A percentile compares a stretch with the other conserved stretches of the same genome.
Conservation (phyloP, 2,329 filamentous ascomycete species). For the Reticulascus tulasneorum region DNA sequence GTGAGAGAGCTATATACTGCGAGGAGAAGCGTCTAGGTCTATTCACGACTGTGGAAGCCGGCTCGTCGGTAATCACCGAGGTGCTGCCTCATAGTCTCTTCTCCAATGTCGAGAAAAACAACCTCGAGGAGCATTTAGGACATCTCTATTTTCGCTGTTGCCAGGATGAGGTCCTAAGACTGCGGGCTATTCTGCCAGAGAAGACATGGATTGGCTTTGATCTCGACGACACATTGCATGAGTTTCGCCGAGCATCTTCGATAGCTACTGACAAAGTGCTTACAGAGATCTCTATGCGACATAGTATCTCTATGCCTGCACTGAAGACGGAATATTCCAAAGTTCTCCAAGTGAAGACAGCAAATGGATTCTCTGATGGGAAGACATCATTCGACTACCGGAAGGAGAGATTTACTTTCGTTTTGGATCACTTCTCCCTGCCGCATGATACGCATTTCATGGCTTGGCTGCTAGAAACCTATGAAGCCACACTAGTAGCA, state of each 20-base stretch:
- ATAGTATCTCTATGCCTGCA: conserved; percentile 7
- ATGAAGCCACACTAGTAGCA: conserved; percentile 23
- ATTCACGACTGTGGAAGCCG: too few relatives aligned
- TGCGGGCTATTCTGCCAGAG: conserved; percentile 10
- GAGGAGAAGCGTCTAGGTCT: too few relatives aligned
- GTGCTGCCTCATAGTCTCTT: too few relatives aligned
- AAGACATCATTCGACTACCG: conserved; percentile 39
- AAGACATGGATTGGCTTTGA: conserved; percentile 41
- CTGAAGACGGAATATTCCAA: conserved; percentile 24
- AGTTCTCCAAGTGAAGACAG: conserved; percentile 29
- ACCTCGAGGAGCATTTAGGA: too few relatives aligned
- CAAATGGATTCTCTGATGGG: conserved; percentile 38
- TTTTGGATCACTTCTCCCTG: conserved; percentile 25
- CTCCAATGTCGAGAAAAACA: too few relatives aligned
- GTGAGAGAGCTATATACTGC: too few relatives aligned
- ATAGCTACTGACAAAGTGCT: conserved; percentile 30
- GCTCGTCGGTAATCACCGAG: too few relatives aligned
- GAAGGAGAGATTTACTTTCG: conserved; percentile 29
- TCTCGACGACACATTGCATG: conserved; percentile 44
- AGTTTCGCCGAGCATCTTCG: conserved; percentile 36
- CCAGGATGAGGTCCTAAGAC: too few relatives aligned
- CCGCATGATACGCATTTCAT: conserved; percentile 15
- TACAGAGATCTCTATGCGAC: conserved; percentile 18
- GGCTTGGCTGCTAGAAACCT: conserved; percentile 19
- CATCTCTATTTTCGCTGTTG: too few relatives aligned